Evolutionary conservation across 768 basidiomycete genomes (phyloP), one percentile per base, ranked within the genome.

Genomic region (Crassisporium funariophilum): DNA sequence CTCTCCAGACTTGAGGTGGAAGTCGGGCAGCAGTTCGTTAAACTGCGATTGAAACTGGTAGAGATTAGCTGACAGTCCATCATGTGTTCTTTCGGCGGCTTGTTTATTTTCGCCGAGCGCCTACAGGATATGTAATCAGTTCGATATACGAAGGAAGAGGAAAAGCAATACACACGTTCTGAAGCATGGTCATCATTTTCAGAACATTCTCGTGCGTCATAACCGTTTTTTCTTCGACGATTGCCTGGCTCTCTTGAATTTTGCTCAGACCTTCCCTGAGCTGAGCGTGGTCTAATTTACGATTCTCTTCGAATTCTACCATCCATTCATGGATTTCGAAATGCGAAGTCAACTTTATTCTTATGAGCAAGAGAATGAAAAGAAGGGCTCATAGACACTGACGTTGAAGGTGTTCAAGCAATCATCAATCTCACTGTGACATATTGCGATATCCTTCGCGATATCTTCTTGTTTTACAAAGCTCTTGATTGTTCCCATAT

Each of bases 1-100:
- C 60, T 83, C 82, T 4, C 79, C 79, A 4, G 72, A 70, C 41
- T 69, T 64, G 23, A 83, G 69, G 49, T 81, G 63, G 48, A 77
- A 69, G 22, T 79, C 68, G 0, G 78, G 78, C 39, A 81, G 68
- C 17, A 83, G 64, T 40, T 69, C 65, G 1, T 70, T 67, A 11
- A 76, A 72, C n/a, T 66, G 57, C 15, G 66, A 61, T 49, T 81
- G 78, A n/a, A 82, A 58, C 16, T 71, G 62, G 50, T 77, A 82
- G 21, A 83, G 57, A 46, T 80, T 80, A 25, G 60, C 68, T 13
- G 72, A 72, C 6, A 83, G 61, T 0, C 77, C 78, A 6, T 59
- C 63, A 52, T 77, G 75, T 15, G 64, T 54, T 41, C 60, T 62
- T 42, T 68, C 66, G 4, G 68, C 66, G 3, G 49, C 50, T 45